Base-by-base conservation (phyloP, 257 asterid species). In the Fraxinus pennsylvanica region DNA sequence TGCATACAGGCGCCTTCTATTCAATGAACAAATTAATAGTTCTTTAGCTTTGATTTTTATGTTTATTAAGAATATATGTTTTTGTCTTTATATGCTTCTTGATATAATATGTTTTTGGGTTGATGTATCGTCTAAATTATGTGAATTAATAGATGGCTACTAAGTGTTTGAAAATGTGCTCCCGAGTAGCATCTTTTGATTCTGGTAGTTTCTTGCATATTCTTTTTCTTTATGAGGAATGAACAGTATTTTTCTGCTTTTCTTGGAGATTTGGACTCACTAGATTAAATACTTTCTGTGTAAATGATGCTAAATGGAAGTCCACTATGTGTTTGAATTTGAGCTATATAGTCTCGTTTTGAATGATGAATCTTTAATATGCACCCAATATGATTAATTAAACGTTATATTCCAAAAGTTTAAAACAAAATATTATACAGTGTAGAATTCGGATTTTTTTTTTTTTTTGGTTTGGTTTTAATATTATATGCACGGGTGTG, bases 151-250 rank as follows among this genome's bases (percentile, higher is more conserved):
- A 39, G n/a, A 41, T 74, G 82, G 0, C 36, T 54, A 59, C 45
- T 1, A 74, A 19, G 78, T 85, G 86, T 82, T 85, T 82, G 82
- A 74, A 33, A 50, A 66, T 71, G 8, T 36, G 82, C 69, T 70
- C 71, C 78, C 43, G 39, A 79, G 74, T 35, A 30, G 59, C 17
- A 19, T 69, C 14, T 29, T 25, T 71, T 63, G 67, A 6, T n/a
- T 54, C 12, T n/a, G 27, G 65, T 54, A 54, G 65, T 54, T n/a
- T n/a, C 21, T 52, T 10, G 15, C 13, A 10, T 12, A 10, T 43
- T 43, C 52, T 10, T 57, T 57, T 19, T 57, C 27, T 59, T 59
- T 59, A 22, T 7, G 29, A 21, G 12, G 29, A 7, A 59, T 59
- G 25, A 59, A 59, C 14, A 59, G 67, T 7, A 8, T 47, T 59